A percentile compares a stretch with the other conserved stretches of the same genome.
Conservation (phyloP, 805 yeast species). For the Monosporozyma yasuniensis region DNA sequence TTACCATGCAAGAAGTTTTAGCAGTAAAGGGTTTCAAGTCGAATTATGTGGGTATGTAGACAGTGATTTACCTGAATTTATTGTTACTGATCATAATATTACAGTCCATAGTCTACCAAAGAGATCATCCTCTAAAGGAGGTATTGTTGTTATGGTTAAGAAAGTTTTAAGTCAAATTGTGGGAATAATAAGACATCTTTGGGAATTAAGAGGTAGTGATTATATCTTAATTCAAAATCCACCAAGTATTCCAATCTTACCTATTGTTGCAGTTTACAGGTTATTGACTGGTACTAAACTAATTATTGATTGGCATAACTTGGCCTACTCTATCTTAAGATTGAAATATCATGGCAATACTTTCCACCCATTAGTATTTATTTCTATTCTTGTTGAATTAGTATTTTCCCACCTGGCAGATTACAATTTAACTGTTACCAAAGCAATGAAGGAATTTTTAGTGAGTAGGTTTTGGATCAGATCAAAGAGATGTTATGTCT, state of each 20-base stretch:
- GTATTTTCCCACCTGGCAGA: conserved; percentile 54
- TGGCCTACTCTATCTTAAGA: conserved; percentile 76
- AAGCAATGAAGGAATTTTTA: conserved; percentile 58
- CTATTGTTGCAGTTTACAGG: conserved; percentile 50
- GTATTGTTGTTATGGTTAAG: conserved; percentile 13
- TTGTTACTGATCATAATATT: conserved; percentile 43
- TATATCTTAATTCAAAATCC: conserved; percentile 82
- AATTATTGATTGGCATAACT: conserved; percentile 92
- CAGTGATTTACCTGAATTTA: conserved; percentile 41
- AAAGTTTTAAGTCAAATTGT: conserved; percentile 55
- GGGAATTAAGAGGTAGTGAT: conserved; percentile 50
- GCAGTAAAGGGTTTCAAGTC: conserved; percentile 60
- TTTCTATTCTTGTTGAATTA: conserved; percentile 56
- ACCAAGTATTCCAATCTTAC: conserved; percentile 77
- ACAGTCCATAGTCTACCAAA: conserved; percentile 37
- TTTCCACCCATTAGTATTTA: conserved; percentile 52
- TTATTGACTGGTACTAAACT: conserved; percentile 46
- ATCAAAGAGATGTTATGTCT: conserved; percentile 42
- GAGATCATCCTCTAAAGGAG: neutral
- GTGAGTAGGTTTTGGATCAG: conserved; percentile 45
- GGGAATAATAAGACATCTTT: conserved; percentile 40
- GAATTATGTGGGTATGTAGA: conserved; percentile 79
- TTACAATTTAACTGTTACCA: conserved; percentile 72
- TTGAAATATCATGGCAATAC: conserved; percentile 43
- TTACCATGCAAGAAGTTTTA: conserved; percentile 77